phyloP scores from a whole-genome alignment of 2,329 filamentous ascomycete species.

The Colletotrichum sp. region DNA sequence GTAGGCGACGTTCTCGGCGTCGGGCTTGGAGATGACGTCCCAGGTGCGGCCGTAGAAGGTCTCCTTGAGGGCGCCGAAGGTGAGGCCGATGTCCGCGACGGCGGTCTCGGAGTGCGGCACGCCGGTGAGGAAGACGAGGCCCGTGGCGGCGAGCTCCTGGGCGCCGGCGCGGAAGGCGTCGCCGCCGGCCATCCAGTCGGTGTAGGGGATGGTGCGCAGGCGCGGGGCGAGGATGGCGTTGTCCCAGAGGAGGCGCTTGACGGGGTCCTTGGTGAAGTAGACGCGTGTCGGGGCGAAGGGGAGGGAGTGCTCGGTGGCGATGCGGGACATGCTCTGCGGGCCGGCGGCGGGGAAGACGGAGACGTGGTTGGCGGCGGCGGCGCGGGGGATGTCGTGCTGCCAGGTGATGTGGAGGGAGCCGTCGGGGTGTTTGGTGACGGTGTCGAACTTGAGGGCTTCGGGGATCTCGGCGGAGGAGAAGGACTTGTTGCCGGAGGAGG shows the following conservation, averaged over 20 bases:
- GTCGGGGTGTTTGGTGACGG: constrained; percentile 35
- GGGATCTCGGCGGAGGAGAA: constrained; percentile 49
- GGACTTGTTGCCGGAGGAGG: constrained; percentile 64
- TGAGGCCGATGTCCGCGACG: constrained; percentile 71
- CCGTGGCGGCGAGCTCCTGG: constrained; percentile 65
- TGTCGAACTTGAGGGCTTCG: constrained; percentile 32
- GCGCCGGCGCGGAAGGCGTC: constrained; percentile 66
- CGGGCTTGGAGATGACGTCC: constrained; percentile 82
- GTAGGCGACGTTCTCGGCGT: constrained; percentile 92
- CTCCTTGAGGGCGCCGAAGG: constrained; percentile 80
- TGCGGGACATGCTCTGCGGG: constrained; percentile 24
- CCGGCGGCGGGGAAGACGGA: constrained; percentile 36
- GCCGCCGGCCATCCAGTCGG: constrained; percentile 71
- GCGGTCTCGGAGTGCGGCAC: constrained; percentile 72
- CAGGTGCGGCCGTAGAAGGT: constrained; percentile 93
- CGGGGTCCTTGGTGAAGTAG: constrained; percentile 22
- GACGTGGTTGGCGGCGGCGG: constrained; percentile 32
- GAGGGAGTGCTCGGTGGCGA: background rate
- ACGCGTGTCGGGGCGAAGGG: background rate
- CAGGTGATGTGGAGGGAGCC: constrained; percentile 63
- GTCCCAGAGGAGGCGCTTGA: constrained; percentile 45
- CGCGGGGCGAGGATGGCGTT: constrained; percentile 36
- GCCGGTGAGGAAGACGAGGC: constrained; percentile 77
- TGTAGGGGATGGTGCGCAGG: constrained; percentile 68
- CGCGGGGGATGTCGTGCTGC: constrained; percentile 47